Percentiles rank a stretch among this genome's conserved stretches.
Evolutionary conservation across 768 basidiomycete species (phyloP).

Genomic region (Favolaschia claudopus): DNA sequence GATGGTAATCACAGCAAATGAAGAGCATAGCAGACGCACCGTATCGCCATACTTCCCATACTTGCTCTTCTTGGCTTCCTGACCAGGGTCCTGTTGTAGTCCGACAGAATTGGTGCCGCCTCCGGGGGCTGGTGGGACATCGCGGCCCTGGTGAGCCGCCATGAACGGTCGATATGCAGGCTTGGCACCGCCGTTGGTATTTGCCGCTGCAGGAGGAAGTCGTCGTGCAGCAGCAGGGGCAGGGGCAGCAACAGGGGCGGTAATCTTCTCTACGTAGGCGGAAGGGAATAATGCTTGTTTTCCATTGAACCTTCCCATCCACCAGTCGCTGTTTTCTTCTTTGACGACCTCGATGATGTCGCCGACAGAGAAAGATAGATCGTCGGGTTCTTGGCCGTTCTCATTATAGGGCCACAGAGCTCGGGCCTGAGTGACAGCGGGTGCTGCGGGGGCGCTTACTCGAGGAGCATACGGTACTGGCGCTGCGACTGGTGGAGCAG

Average conservation of each 20-base stretch:
- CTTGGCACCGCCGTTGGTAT: conserved; percentile 34
- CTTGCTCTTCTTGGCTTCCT: conserved; percentile 64
- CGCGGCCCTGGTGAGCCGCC: conserved; percentile 49
- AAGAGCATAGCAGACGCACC: conserved; percentile 43
- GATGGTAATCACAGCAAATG: not conserved
- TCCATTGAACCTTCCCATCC: conserved; percentile 73
- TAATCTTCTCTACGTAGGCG: conserved; percentile 70
- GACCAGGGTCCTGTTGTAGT: conserved; percentile 50
- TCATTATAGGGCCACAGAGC: conserved; percentile 77
- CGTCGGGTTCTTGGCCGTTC: conserved; percentile 76
- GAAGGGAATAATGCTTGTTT: conserved; percentile 74
- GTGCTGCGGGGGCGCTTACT: conserved; percentile 24
- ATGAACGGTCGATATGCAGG: conserved; percentile 52
- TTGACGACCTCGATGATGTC: conserved; percentile 81
- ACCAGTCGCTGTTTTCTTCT: conserved; percentile 89
- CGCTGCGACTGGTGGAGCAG: conserved; percentile 15
- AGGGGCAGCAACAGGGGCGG: conserved; percentile 21
- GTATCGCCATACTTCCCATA: conserved; percentile 66
- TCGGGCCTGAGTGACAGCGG: conserved; percentile 49
- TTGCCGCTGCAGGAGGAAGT: conserved; percentile 31
- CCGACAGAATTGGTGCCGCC: conserved; percentile 49
- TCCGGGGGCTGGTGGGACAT: conserved; percentile 46
- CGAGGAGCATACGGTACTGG: conserved; percentile 25
- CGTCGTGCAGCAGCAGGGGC: conserved; percentile 27
- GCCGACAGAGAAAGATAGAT: conserved; percentile 78